Evolutionary conservation across 345 rosid species (phyloP), one percentile per base, ranked within the genome.

Genomic region (Aurinia saxatilis): DNA sequence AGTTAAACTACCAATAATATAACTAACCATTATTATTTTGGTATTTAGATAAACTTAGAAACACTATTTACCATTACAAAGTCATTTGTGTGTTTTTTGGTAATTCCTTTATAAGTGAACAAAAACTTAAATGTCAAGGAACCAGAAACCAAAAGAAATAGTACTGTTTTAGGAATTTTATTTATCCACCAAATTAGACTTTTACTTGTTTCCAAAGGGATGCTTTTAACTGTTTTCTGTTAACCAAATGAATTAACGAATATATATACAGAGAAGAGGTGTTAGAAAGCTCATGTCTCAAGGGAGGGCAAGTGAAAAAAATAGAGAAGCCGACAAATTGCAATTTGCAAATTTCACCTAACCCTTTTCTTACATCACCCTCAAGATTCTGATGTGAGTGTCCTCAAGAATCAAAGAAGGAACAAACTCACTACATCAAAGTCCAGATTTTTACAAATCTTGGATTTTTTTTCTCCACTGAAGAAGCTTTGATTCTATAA

Each of bases 251-350:
- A 34, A 31, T 33, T 62, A 62, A 68, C 25, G 44, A 57, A 48
- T 30, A 63, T 27, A 27, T 21, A 21, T 21, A 21, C 4, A 49
- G 51, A 56, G 50, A 13, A 50, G 50, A 56, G 57, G 17, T 12
- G 55, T 57, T 49, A 57, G 40, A 63, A 64, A 71, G 30, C 54
- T 71, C 75, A 71, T 57, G 75, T 63, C 34, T 16, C 10, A 40
- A 63, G 75, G 62, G 34, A 63, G 21, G 47, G 34, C 19, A 47
- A 62, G 62, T 60, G 40, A 48, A 46, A 50, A 17, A 15, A 17
- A 41, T 5, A 27, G 8, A 60, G 51, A 71, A 71, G 55, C 61
- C 61, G 62, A 71, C 75, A 71, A 36, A 50, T 23, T 50, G 36
- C 75, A 71, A 36, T 42, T 23, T 50, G 36, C 66, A 50, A 42